Base-by-base conservation (phyloP, 2,329 filamentous ascomycete genomes). In the Cladophialophora yegresii region DNA sequence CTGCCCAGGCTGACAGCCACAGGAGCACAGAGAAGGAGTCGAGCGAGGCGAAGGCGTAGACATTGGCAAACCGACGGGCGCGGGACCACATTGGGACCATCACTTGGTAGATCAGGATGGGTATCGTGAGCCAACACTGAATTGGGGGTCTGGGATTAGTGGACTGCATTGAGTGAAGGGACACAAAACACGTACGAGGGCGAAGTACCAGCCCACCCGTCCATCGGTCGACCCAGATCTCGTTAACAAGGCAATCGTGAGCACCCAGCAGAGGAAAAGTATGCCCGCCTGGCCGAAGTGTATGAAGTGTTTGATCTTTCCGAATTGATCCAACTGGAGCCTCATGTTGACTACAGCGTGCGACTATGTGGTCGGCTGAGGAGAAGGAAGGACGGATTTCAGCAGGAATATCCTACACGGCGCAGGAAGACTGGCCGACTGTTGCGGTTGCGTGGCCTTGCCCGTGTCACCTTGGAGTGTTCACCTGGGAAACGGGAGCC, bases 81-180 rank as follows among this genome's bases (percentile, higher is more conserved):
- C 85, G 82, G 26, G 81, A 80, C 82, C 84, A 87, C 77, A 85
- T 83, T 4, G 85, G 85, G 4, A 85, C 83, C 73, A 84, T 84
- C 53, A 82, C 79, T 61, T 86, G 82, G 73, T 87, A 88, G 63
- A 87, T 77, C 40, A 87, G 76, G 30, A 82, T 83, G 12, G 85
- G 85, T 49, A 85, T 78, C 49, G 81, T 82, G 67, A 87, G 73
- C 79, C 84, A 87, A 73, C 85, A 87, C 85, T 87, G 56, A 33
- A 20, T 22, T 13, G 20, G 65, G 16, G 26, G 10, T 16, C 7
- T 51, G 58, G 43, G 26, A 23, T 32, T 26, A 58, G 55, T 43
- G 51, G 20, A 5, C 16, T 33, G 32, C 16, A 28, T 30, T 36
- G 45, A 6, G 20, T 10, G n/a, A 20, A 30, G 45, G 33, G 43